phyloP scores from a whole-genome alignment of 352 stramenopile genomes.

The Globisporangium polare region DNA sequence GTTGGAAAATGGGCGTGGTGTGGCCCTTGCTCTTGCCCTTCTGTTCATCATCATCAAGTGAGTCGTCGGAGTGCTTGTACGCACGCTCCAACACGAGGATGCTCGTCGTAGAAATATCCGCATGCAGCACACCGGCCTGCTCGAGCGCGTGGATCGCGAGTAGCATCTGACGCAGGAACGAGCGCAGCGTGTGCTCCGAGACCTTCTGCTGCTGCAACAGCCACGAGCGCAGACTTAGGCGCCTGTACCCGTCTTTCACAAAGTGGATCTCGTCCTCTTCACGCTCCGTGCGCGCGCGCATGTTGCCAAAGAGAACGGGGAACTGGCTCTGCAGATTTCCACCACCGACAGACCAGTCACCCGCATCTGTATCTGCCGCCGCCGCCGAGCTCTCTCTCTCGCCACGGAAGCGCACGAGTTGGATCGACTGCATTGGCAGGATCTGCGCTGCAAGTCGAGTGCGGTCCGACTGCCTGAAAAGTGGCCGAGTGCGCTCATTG shows the following conservation, averaged over 20 bases:
- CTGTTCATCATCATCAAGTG: neutral
- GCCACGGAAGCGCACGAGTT: conserved; percentile 4
- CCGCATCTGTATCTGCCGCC: neutral
- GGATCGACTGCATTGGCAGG: conserved; percentile 1
- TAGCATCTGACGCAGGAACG: conserved; percentile 60
- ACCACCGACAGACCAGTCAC: neutral
- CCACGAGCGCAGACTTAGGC: conserved; percentile 40
- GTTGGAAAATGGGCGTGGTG: conserved; percentile 9
- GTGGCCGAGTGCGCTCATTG: neutral
- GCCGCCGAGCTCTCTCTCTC: neutral
- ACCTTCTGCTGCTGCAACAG: conserved; percentile 26
- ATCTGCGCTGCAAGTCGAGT: neutral
- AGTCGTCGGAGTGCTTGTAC: neutral
- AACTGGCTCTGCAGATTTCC: conserved; percentile 7
- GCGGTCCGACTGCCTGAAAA: neutral
- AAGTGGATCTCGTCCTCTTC: conserved; percentile 15
- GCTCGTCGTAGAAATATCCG: conserved; percentile 45
- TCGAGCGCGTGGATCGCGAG: conserved; percentile 58
- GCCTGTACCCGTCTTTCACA: conserved; percentile 23
- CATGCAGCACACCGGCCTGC: conserved; percentile 31
- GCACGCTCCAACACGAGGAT: conserved; percentile 40
- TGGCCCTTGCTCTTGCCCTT: neutral
- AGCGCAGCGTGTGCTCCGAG: conserved; percentile 36
- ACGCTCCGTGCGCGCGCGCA: neutral
- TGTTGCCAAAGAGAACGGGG: conserved; percentile 3